phyloP scores from a whole-genome alignment of 2,329 filamentous ascomycete species.

The Alternaria rosae region DNA sequence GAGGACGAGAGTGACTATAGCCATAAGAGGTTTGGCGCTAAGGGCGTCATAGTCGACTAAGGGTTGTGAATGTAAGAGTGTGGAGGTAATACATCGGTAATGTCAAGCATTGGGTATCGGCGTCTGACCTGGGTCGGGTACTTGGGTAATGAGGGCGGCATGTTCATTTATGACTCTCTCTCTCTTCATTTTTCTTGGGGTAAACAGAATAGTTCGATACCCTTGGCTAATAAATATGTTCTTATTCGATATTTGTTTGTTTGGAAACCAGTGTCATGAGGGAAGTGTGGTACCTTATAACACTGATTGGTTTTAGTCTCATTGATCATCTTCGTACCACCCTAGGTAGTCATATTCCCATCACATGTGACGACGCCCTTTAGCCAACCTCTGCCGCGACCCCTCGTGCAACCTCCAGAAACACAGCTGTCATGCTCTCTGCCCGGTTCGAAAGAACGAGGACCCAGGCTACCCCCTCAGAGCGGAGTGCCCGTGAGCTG shows the following conservation, averaged over 20 bases:
- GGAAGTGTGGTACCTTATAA: not conserved
- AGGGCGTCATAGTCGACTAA: constrained; percentile 28
- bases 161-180: not conserved
- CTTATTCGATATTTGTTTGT: not conserved
- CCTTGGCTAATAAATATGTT: not conserved
- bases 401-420: not conserved
- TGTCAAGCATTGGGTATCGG: not conserved
- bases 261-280: not conserved
- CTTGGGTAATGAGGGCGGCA: not conserved
- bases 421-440: not conserved
- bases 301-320: not conserved
- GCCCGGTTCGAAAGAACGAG: not conserved
- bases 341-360: no score
- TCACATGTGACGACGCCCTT: not conserved
- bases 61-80: not conserved
- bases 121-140: not conserved
- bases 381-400: not conserved
- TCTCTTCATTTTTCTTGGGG: not conserved
- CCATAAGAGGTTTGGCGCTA: constrained; percentile 16
- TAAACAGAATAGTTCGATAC: not conserved
- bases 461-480: not conserved
- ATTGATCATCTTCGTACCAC: not conserved
- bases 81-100: not conserved
- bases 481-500: not conserved
- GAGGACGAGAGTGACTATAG: constrained; percentile 23